Evolutionary conservation across 352 stramenopile genomes (phyloP).

Genomic region (Phytopythium chamaehyphon): DNA sequence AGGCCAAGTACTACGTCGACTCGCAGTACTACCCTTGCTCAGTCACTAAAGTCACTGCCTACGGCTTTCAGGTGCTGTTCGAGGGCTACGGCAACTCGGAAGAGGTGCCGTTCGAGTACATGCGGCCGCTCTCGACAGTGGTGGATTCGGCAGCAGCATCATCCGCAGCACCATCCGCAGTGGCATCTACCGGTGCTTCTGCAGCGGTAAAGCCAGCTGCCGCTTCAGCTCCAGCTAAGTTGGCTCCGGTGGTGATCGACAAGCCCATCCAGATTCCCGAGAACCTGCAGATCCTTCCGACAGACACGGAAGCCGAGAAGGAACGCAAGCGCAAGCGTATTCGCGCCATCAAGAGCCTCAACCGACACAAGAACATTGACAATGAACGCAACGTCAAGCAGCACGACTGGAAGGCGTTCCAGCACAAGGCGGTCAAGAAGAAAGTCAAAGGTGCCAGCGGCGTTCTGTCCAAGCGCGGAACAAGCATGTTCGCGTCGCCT

Average conservation of each 20-base stretch:
- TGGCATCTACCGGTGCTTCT: slow-evolving; percentile 7
- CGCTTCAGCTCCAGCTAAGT: slow-evolving; percentile 11
- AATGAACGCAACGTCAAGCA: slow-evolving; percentile 82
- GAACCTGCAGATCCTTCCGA: slow-evolving; percentile 78
- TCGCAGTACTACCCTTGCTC: slow-evolving; percentile 66
- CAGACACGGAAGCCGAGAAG: slow-evolving; percentile 82
- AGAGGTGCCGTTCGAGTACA: slow-evolving; percentile 89
- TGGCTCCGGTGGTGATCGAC: slow-evolving; percentile 45
- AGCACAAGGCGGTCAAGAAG: slow-evolving; percentile 76
- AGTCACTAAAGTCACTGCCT: slow-evolving; percentile 55
- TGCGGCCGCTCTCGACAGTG: slow-evolving; percentile 26
- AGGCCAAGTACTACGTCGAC: slow-evolving; percentile 82
- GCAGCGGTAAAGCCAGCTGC: slow-evolving; percentile 7
- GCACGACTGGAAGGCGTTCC: slow-evolving; percentile 85
- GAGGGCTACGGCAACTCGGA: slow-evolving; percentile 88
- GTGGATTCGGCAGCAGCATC: slow-evolving; percentile 2
- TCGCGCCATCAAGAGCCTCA: slow-evolving; percentile 83
- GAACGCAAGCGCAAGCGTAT: slow-evolving; percentile 81
- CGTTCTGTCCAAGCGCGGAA: slow-evolving; percentile 74
- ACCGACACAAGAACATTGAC: slow-evolving; percentile 83
- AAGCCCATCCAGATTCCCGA: slow-evolving; percentile 86
- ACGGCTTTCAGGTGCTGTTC: slow-evolving; percentile 86
- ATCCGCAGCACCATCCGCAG: background rate
- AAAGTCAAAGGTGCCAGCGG: slow-evolving; percentile 60
- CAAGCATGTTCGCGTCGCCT: slow-evolving; percentile 88